Evolutionary conservation across 1,284 basidiomycete species (phyloP).

Genomic region (Athelia psychrophila): DNA sequence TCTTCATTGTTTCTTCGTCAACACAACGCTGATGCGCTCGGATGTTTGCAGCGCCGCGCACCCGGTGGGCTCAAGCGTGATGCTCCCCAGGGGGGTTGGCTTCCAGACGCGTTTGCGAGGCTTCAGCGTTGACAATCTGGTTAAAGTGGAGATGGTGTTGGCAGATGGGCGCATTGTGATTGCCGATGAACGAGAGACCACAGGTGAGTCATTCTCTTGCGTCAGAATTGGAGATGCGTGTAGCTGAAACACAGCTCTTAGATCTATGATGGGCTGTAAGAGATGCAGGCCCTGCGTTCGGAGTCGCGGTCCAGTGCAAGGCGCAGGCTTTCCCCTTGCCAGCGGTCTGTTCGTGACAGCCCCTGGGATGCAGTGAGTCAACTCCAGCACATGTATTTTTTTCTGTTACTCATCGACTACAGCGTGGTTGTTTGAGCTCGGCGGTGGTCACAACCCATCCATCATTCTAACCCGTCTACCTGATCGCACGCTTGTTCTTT

Average conservation of each 20-base stretch:
- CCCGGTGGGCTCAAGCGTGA: conserved; percentile 68
- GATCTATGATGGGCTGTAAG: conserved; percentile 90
- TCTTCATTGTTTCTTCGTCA: conserved; percentile 7
- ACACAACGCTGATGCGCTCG: conserved; percentile 7
- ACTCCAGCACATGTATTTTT: too few species aligned
- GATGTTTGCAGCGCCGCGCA: conserved; percentile 56
- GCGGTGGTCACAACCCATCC: too few species aligned
- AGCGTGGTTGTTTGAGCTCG: too few species aligned
- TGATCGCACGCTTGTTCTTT: too few species aligned
- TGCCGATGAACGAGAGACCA: conserved; percentile 61
- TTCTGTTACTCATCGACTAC: too few species aligned
- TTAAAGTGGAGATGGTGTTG: conserved; percentile 84
- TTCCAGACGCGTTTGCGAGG: conserved; percentile 81
- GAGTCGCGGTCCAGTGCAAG: conserved; percentile 83
- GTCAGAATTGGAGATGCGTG: too few species aligned
- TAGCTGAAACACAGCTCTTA: too few species aligned
- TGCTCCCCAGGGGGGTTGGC: neutral
- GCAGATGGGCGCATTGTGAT: conserved; percentile 78
- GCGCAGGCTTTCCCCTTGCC: conserved; percentile 87
- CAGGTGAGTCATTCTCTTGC: too few species aligned
- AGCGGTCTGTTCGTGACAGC: too few species aligned
- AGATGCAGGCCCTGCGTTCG: conserved; percentile 82
- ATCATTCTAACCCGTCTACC: too few species aligned
- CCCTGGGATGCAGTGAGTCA: too few species aligned
- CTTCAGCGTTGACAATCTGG: conserved; percentile 80